Evolutionary conservation across 2,329 filamentous ascomycete species (phyloP).

Genomic region (Mycosphaerella sp.): DNA sequence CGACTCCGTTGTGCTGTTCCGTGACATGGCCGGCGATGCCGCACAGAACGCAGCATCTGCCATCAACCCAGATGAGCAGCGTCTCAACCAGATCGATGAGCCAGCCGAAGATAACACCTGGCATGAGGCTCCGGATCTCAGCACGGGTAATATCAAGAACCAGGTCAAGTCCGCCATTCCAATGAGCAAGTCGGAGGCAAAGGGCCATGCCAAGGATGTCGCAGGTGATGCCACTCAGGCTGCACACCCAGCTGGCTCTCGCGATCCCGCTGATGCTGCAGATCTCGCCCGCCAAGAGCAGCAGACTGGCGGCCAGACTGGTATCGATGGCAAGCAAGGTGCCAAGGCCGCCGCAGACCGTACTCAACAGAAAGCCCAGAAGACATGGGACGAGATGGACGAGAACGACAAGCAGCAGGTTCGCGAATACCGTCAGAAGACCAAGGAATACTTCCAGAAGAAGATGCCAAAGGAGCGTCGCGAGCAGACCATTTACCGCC

Average conservation of each 20-base stretch:
- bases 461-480: conserved; percentile 92
- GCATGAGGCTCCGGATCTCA: conserved; percentile 56
- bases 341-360: conserved; percentile 42
- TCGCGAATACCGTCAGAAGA: conserved; percentile 42
- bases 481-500: conserved; percentile 81
- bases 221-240: conserved; percentile 51
- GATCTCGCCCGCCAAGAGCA: conserved; percentile 49
- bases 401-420: conserved; percentile 51
- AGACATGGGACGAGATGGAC: conserved; percentile 54
- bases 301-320: conserved; percentile 41
- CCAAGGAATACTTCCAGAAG: conserved; percentile 68
- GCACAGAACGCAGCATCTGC: conserved; percentile 69
- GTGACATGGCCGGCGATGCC: conserved; percentile 87
- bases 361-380: conserved; percentile 50
- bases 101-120: conserved; percentile 87
- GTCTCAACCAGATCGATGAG: conserved; percentile 69
- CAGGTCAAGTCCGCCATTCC: conserved; percentile 57
- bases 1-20: conserved; percentile 72
- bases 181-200: conserved; percentile 52
- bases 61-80: conserved; percentile 71
- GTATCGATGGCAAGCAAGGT: conserved; percentile 49
- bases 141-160: conserved; percentile 61
- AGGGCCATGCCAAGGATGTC: conserved; percentile 49
- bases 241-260: conserved; percentile 51
- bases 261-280: conserved; percentile 51